Percentiles rank a stretch among this genome's conserved stretches.
Evolutionary conservation across 2,329 filamentous ascomycete genomes (phyloP).

Genomic region (Teratosphaeria zuluensis): DNA sequence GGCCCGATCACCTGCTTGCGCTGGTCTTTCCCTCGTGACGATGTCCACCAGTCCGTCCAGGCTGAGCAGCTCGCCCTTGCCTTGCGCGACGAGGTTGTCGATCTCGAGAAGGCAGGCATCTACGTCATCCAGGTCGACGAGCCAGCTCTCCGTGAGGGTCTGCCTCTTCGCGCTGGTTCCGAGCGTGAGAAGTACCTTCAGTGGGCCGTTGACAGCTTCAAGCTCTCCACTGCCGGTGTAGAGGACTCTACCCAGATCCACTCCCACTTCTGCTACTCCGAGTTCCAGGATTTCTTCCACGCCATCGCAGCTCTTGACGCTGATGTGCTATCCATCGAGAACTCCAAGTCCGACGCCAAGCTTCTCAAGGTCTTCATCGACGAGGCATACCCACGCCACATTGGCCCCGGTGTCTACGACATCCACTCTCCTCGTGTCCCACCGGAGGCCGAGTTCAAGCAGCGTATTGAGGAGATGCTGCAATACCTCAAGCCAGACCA

Average conservation of each 20-base stretch:
- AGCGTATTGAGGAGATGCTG: constrained; percentile 96
- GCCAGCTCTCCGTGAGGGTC: constrained; percentile 97
- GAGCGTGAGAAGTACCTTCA: constrained; percentile 95
- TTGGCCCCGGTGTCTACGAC: constrained; percentile 98
- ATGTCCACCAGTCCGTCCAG: constrained; percentile 98
- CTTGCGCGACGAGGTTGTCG: constrained; percentile 94
- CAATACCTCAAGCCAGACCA: constrained; percentile 91
- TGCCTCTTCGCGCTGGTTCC: constrained; percentile 84
- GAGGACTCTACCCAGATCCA: constrained; percentile 97
- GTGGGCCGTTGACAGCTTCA: constrained; percentile 98
- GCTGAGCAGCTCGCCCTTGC: constrained; percentile 97
- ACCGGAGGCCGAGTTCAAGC: constrained; percentile 95
- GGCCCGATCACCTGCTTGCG: constrained; percentile 96
- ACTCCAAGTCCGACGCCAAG: constrained; percentile 99
- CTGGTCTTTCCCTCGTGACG: constrained; percentile 99
- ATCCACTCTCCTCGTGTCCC: constrained; percentile 99
- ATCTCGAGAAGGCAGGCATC: constrained; percentile 93
- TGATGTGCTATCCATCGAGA: constrained; percentile 98
- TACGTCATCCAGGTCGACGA: constrained; percentile 99
- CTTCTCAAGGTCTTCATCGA: constrained; percentile 97
- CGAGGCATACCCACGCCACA: constrained; percentile 93
- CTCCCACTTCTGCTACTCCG: constrained; percentile 99
- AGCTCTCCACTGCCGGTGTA: constrained; percentile 85
- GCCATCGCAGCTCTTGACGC: constrained; percentile 96
- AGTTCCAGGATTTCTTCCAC: constrained; percentile 99